Percentiles rank a stretch among this genome's conserved stretches.
Evolutionary conservation across 2,329 filamentous ascomycete species (phyloP).

Genomic region (Claviceps maximensis): DNA sequence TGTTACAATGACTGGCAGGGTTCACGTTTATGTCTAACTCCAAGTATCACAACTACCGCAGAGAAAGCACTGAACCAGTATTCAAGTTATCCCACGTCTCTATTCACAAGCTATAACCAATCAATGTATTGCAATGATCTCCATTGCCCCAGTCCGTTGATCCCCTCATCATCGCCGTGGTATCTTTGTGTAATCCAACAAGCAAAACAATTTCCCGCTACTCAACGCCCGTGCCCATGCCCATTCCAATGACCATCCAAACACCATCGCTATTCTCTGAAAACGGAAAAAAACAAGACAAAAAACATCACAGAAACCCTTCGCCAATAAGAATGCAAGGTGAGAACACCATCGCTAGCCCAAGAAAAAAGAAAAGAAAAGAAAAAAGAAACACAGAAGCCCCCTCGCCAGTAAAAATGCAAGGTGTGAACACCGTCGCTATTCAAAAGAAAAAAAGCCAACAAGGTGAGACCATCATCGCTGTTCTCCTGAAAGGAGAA

Average conservation of each 20-base stretch:
- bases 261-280: conserved; percentile 3
- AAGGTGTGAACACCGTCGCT: neutral
- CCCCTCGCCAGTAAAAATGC: too few relatives aligned
- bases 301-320: neutral
- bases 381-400: too few relatives aligned
- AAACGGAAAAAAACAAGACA: neutral
- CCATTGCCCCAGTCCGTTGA: neutral
- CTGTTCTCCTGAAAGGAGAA: neutral
- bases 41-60: neutral
- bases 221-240: neutral
- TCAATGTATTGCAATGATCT: neutral
- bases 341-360: neutral
- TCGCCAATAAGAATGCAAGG: neutral
- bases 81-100: too few relatives aligned
- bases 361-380: neutral
- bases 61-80: neutral
- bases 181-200: conserved; percentile 1
- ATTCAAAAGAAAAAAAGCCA: neutral
- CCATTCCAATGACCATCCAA: neutral
- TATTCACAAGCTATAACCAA: neutral
- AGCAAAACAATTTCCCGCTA: neutral
- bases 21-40: too few relatives aligned
- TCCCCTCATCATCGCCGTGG: neutral
- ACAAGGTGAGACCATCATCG: neutral
- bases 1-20: too few relatives aligned